phyloP scores from a whole-genome alignment of 164 flowering plant genomes.

The Malania oleifera region DNA sequence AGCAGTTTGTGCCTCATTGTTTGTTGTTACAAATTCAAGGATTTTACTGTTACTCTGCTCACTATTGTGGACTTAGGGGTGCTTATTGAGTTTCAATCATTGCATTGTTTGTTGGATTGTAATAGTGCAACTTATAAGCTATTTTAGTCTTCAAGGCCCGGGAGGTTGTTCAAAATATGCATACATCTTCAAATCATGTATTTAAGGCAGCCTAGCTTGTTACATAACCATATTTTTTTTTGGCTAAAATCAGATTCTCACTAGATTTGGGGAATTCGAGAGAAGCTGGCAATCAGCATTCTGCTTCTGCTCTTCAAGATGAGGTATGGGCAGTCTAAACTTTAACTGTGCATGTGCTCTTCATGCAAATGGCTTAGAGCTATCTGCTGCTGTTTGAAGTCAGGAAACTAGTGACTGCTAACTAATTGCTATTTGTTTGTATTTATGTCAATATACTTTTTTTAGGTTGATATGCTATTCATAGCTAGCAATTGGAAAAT shows the following conservation, averaged over 20 bases:
- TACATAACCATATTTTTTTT: background rate
- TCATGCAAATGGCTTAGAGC: background rate
- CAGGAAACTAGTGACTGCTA: background rate
- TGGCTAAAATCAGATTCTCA: constrained; percentile 37
- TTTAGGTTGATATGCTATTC: background rate
- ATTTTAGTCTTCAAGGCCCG: too few species aligned
- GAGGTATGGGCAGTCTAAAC: constrained; percentile 44
- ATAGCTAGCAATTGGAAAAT: background rate
- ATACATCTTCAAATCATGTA: too few species aligned
- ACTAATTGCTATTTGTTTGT: background rate
- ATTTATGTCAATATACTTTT: background rate
- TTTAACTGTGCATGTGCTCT: constrained; percentile 2
- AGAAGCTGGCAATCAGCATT: constrained; percentile 33
- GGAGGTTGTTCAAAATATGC: background rate
- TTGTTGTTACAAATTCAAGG: background rate
- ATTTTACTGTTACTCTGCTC: background rate
- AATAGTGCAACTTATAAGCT: too few species aligned
- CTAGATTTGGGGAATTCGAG: constrained; percentile 58
- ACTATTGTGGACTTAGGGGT: background rate
- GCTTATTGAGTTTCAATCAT: background rate
- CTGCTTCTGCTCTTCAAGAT: constrained; percentile 69
- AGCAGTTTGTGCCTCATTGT: background rate
- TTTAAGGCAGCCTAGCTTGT: background rate
- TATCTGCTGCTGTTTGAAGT: background rate
- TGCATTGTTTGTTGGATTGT: too few species aligned